Percentiles rank a stretch among this genome's conserved stretches.
Evolutionary conservation across 2,329 filamentous ascomycete species (phyloP).

Genomic region (Sordariomycetes sp.): DNA sequence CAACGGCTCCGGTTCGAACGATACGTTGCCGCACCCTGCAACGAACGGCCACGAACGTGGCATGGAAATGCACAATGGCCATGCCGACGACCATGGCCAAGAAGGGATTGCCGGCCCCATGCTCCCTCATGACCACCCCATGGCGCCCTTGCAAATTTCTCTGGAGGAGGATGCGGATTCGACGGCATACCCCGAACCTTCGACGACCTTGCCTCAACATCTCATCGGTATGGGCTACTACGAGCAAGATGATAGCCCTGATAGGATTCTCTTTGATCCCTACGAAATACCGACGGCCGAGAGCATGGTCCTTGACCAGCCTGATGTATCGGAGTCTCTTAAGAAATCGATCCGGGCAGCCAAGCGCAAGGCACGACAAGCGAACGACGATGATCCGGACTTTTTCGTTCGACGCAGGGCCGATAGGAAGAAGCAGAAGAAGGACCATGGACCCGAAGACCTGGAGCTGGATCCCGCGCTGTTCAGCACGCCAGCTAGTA

Average conservation of each 20-base stretch:
- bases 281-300: slow-evolving; percentile 42
- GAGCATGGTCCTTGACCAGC: slow-evolving; percentile 27
- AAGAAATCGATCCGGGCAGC: slow-evolving; percentile 43
- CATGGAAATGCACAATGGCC: not conserved
- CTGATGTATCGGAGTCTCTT: slow-evolving; percentile 40
- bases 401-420: slow-evolving; percentile 26
- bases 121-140: slow-evolving; percentile 1
- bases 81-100: not conserved
- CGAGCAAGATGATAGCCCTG: slow-evolving; percentile 44
- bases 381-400: slow-evolving; percentile 40
- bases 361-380: slow-evolving; percentile 40
- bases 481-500: slow-evolving; percentile 3
- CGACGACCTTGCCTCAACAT: slow-evolving; percentile 32
- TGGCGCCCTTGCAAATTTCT: slow-evolving; percentile 10
- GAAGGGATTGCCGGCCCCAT: not conserved
- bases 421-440: slow-evolving; percentile 12
- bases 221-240: slow-evolving; percentile 52
- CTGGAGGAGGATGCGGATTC: slow-evolving; percentile 16
- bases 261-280: slow-evolving; percentile 49
- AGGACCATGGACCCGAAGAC: slow-evolving; percentile 10
- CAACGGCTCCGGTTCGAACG: not conserved
- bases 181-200: slow-evolving; percentile 37
- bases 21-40: not conserved
- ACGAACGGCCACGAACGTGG: not conserved
- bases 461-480: slow-evolving; percentile 10